phyloP scores from a whole-genome alignment of 768 basidiomycete genomes.

The Agaricus subrufescens region DNA sequence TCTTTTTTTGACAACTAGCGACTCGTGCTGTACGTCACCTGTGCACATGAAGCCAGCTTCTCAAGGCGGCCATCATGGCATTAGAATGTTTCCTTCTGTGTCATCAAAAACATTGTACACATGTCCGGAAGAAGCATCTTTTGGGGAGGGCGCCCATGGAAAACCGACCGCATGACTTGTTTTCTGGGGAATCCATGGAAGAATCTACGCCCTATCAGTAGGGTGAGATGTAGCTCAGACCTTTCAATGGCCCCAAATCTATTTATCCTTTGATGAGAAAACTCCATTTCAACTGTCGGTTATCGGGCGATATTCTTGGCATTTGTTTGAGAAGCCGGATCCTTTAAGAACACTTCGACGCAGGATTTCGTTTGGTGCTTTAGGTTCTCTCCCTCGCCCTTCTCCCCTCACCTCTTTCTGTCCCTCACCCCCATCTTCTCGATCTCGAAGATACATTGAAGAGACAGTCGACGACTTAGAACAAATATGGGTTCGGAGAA shows the following conservation, averaged over 20 bases:
- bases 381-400: background rate
- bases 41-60: too few relatives aligned
- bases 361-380: too few relatives aligned
- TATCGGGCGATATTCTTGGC: background rate
- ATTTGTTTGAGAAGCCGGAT: background rate
- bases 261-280: background rate
- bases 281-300: background rate
- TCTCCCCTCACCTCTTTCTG: background rate
- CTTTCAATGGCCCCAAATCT: constrained; percentile 11
- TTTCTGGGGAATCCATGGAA: constrained; percentile 12
- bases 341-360: background rate
- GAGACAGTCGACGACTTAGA: background rate
- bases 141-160: background rate
- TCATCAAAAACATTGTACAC: background rate
- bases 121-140: background rate
- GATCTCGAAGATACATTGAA: too few relatives aligned
- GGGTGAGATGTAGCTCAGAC: background rate
- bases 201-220: background rate
- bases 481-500: constrained; percentile 2
- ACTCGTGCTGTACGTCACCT: too few relatives aligned
- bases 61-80: too few relatives aligned
- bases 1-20: too few relatives aligned
- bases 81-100: background rate
- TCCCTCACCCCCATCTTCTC: too few relatives aligned
- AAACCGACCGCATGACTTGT: constrained; percentile 5